Base-by-base conservation (phyloP, 177 flowering plant genomes). In the Vitis hybrid region DNA sequence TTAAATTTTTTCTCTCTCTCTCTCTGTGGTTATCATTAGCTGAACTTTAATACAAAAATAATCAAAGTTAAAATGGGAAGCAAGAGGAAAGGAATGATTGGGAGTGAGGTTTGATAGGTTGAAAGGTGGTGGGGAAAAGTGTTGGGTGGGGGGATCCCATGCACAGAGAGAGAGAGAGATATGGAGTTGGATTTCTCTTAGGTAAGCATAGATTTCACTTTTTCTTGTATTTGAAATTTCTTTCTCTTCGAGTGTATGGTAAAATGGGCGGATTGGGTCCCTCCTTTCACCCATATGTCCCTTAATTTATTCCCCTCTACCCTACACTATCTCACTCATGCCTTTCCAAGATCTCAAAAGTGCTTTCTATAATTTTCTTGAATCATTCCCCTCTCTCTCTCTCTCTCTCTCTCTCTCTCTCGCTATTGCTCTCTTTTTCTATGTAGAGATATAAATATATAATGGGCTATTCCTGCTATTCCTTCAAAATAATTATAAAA, bases 331-430 rank as follows among this genome's bases (percentile, higher is more conserved):
- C 82, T 63, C 62, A 21, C 64, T 72, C 56, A 74, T 74, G 57
- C 75, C 72, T 77, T 60, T 73, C 69, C 67, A 62, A 75, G 72
- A 80, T 80, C 76, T 80, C 63, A 54, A 71, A 78, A 77, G 76
- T 71, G 62, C 59, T 51, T 78, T 68, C 52, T 45, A 70, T 52
- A 70, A 32, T 58, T 63, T 10, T 56, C 5, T 54, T 55, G 9
- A 61, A 61, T 61, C 51, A 19, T 51, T 39, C 13, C 39, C 7
- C 45, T 26, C 49, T 49, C 68, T 3, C 61, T 12, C 56, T 9
- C 60, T 17, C 70, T 17, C 49, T 57, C 66, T 11, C 51, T 34
- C 39, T 51, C 54, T 70, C 15, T 30, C 17, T 32, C 30, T 62
- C 26, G 2, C 23, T 23, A 50, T 45, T 18, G 23, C 63, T 18